Evolutionary conservation across 2,329 filamentous ascomycete genomes (phyloP).

Genomic region (Alternaria postmessia): DNA sequence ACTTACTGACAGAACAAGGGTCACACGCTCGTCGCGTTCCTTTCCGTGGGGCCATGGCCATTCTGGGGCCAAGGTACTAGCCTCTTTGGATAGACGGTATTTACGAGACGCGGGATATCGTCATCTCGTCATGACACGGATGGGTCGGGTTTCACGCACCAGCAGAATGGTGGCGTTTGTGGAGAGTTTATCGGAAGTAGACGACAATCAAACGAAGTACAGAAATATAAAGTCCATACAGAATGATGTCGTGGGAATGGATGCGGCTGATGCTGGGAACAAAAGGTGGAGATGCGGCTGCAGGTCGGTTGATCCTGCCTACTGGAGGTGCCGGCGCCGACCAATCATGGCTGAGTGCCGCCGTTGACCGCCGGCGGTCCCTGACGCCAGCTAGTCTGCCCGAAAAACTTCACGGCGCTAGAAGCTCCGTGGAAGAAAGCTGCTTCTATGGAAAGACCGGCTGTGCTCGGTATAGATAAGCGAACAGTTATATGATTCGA

Average conservation of each 20-base stretch:
- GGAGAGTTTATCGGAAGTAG: slow-evolving; percentile 19
- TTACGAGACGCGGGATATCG: slow-evolving; percentile 26
- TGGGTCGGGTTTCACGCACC: slow-evolving; percentile 12
- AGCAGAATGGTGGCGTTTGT: slow-evolving; percentile 8
- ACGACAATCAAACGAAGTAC: slow-evolving; percentile 10
- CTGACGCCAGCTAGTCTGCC: neutral
- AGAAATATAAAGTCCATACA: slow-evolving; percentile 12
- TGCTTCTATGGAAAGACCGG: slow-evolving; percentile 1
- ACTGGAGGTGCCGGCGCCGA: slow-evolving; percentile 11
- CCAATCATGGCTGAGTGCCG: slow-evolving; percentile 20
- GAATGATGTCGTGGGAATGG: slow-evolving; percentile 26
- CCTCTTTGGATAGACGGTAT: slow-evolving; percentile 24
- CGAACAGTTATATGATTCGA: slow-evolving; percentile 7
- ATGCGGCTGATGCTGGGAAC: slow-evolving; percentile 37
- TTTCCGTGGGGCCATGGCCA: slow-evolving; percentile 45
- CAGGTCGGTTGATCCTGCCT: slow-evolving; percentile 32
- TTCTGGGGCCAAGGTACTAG: slow-evolving; percentile 24
- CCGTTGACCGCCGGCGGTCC: slow-evolving; percentile 3
- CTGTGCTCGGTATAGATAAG: neutral
- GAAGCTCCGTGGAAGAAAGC: slow-evolving; percentile 15
- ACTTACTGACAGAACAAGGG: slow-evolving; percentile 43
- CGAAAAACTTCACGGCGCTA: slow-evolving; percentile 14
- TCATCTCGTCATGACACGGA: slow-evolving; percentile 34
- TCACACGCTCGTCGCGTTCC: slow-evolving; percentile 49
- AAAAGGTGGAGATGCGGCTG: slow-evolving; percentile 42